Evolutionary conservation across 164 flowering plant species (phyloP).

Genomic region (Chimonanthus praecox): DNA sequence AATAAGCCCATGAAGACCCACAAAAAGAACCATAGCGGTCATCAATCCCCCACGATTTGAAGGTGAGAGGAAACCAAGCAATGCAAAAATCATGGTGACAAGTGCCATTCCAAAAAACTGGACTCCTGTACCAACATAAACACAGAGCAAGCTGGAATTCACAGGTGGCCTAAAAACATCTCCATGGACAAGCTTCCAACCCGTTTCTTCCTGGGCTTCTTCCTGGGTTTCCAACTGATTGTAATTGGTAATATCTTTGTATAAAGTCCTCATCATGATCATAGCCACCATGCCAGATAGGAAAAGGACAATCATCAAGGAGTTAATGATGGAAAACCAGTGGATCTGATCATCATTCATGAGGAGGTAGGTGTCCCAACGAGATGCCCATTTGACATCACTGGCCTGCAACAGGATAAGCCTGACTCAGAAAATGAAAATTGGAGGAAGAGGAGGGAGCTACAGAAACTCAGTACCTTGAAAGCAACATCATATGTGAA

Average conservation of each 20-base stretch:
- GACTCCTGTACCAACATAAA: conserved; percentile 44
- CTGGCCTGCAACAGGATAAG: conserved; percentile 26
- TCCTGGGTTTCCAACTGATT: conserved; percentile 47
- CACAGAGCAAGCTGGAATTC: conserved; percentile 36
- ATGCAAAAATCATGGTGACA: conserved; percentile 48
- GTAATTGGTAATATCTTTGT: conserved; percentile 43
- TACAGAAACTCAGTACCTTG: conserved; percentile 23
- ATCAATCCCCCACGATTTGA: conserved; percentile 41
- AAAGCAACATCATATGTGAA: conserved; percentile 47
- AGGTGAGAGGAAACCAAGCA: conserved; percentile 45
- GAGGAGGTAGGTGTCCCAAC: conserved; percentile 45
- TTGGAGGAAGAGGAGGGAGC: background rate
- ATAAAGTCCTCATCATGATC: conserved; percentile 53
- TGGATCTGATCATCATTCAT: conserved; percentile 43
- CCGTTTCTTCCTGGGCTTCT: conserved; percentile 44
- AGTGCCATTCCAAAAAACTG: conserved; percentile 44
- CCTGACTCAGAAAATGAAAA: background rate
- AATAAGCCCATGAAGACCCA: conserved; percentile 49
- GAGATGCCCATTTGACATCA: conserved; percentile 53
- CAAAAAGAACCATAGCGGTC: conserved; percentile 42
- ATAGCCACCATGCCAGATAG: conserved; percentile 51
- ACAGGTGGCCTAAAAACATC: conserved; percentile 40
- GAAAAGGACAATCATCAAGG: conserved; percentile 47
- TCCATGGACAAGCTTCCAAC: conserved; percentile 41
- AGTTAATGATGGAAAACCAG: conserved; percentile 45